Conservation (phyloP, 192 early-diverging fungal species). For the Mortierella hygrophila region DNA sequence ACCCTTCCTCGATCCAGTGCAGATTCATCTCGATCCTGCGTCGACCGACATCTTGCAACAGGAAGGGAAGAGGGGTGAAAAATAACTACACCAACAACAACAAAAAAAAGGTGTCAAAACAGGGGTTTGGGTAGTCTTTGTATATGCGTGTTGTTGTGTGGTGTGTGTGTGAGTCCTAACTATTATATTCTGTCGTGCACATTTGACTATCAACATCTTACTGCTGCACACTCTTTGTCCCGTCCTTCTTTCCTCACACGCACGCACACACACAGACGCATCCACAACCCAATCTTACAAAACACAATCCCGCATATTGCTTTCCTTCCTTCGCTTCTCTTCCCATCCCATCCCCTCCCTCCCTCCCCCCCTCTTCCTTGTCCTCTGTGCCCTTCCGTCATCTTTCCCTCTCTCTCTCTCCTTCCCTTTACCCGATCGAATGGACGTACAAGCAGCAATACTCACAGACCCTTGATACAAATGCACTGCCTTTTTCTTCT, state of each 20-base stretch:
- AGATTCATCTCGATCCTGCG: slow-evolving; percentile 6
- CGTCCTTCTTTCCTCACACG: background rate
- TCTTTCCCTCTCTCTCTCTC: background rate
- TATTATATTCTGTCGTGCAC: background rate
- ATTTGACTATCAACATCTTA: background rate
- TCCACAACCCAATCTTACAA: background rate
- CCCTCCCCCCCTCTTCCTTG: background rate
- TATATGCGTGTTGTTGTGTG: background rate
- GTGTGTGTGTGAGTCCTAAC: background rate
- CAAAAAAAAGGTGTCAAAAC: background rate
- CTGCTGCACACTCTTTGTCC: background rate
- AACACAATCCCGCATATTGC: background rate
- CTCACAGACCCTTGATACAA: background rate
- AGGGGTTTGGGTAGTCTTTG: background rate
- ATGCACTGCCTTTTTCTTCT: background rate
- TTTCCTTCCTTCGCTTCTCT: background rate
- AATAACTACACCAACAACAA: background rate
- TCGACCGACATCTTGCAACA: background rate
- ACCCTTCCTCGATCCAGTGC: background rate
- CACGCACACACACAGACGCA: background rate
- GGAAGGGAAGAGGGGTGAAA: background rate
- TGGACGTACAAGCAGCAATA: background rate
- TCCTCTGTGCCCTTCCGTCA: background rate
- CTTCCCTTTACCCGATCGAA: background rate
- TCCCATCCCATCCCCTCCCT: background rate